Evolutionary conservation across 352 stramenopile species (phyloP), one percentile per base, ranked within the genome.

Genomic region (Hyaloperonospora arabidopsidis): DNA sequence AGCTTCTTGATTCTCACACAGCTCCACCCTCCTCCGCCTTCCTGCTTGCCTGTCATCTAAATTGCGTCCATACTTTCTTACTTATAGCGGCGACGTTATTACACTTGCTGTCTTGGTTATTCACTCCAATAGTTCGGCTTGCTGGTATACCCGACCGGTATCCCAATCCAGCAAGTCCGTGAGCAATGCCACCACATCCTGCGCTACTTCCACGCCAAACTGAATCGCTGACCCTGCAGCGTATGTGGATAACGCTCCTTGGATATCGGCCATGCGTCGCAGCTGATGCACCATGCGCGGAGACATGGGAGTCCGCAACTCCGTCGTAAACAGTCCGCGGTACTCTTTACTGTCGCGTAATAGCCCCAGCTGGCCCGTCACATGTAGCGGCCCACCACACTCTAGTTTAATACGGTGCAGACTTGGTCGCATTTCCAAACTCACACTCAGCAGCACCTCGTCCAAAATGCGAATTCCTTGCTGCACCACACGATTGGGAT

Each of bases 401-500:
- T 72, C 59, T 14, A 68, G 64, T 25, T 82, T 78, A 41, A 89
- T 77, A 8, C 23, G 48, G 13, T 76, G 67, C 8, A 89, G 63
- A 22, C 75, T 83, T 15, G 72, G 59, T 0, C 69, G 72, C 40
- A 89, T 52, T 29, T 90, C 79, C 17, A 90, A 66, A 58, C 72
- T 82, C 5, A 87, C 79, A 21, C 72, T 88, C 19, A 83, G 63
- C 21, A 94, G 57, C n/a, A 93, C 73, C 35, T 94, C 84, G 52
- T 94, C 82, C 41, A 93, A 59, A 38, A 94, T 88, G 11, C 68
- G 71, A 48, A 92, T 81, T 0, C 84, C 82, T 59, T 91, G 78
- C 51, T 79, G 71, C 38, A 93, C 84, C 21, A 92, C 84, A 25
- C 77, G 78, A 60, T 82, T 90, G 7, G 84, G 72, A 46, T 91